phyloP scores from a whole-genome alignment of 352 stramenopile species.

The Pythium dissotocum region DNA sequence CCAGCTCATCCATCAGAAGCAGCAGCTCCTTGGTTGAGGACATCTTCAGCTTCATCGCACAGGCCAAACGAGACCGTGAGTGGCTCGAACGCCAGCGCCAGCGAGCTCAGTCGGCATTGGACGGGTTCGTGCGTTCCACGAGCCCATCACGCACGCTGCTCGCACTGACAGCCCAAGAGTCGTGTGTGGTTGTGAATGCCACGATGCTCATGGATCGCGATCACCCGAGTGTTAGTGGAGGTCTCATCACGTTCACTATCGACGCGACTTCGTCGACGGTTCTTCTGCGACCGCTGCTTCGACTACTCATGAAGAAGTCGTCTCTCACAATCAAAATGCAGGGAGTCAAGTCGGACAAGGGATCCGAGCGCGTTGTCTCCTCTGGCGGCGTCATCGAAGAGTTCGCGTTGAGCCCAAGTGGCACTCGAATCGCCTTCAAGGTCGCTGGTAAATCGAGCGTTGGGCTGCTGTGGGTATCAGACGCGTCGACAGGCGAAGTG shows the following conservation, averaged over 20 bases:
- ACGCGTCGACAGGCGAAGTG: neutral
- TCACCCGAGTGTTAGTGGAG: neutral
- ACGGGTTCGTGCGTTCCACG: neutral
- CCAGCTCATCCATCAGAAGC: neutral
- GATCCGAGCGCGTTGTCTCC: neutral
- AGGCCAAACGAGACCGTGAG: neutral
- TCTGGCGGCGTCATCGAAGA: conserved; percentile 13
- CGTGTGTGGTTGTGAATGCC: conserved; percentile 16
- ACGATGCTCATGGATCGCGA: conserved; percentile 14
- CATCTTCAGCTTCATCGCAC: neutral
- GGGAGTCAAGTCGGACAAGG: neutral
- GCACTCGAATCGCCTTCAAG: conserved; percentile 11
- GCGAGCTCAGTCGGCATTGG: neutral
- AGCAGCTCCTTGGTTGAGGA: conserved; percentile 10
- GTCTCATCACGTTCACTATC: conserved; percentile 9
- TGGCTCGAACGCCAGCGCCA: neutral
- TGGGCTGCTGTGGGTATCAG: conserved; percentile 14
- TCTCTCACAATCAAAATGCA: neutral
- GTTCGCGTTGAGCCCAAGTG: neutral
- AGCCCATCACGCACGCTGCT: neutral
- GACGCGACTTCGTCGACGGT: neutral
- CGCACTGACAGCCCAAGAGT: conserved; percentile 3
- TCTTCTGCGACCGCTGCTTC: conserved; percentile 10
- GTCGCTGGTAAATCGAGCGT: neutral
- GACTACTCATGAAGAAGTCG: neutral